Percentiles rank a stretch among this genome's conserved stretches.
phyloP scores from a whole-genome alignment of 352 stramenopile genomes.

The Globisporangium emineosum region DNA sequence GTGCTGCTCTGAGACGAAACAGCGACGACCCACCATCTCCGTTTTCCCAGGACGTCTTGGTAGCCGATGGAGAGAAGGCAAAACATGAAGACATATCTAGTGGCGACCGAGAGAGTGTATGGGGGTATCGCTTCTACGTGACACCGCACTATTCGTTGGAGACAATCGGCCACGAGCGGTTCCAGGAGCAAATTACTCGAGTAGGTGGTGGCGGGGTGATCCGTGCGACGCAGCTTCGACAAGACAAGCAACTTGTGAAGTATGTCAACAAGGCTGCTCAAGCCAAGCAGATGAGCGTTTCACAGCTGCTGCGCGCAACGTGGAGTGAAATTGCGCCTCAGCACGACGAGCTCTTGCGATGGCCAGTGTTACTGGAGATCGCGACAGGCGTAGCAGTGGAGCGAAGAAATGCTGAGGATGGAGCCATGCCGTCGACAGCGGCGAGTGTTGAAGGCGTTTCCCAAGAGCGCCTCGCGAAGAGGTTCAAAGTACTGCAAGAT shows the following conservation, averaged over 20 bases:
- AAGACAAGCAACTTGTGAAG: constrained; percentile 69
- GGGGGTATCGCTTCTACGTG: constrained; percentile 74
- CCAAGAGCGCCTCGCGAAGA: constrained; percentile 47
- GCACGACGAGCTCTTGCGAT: constrained; percentile 60
- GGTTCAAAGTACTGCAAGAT: constrained; percentile 74
- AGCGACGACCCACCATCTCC: constrained; percentile 24
- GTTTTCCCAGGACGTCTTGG: constrained; percentile 17
- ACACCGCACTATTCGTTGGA: constrained; percentile 61
- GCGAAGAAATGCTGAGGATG: background rate
- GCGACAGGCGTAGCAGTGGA: constrained; percentile 24
- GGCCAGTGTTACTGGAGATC: constrained; percentile 66
- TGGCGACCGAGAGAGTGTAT: constrained; percentile 16
- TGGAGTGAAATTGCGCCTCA: constrained; percentile 66
- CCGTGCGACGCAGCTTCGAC: constrained; percentile 24
- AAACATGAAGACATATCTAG: background rate
- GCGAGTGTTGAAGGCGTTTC: constrained; percentile 8
- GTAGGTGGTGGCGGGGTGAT: constrained; percentile 17
- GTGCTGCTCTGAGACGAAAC: constrained; percentile 25
- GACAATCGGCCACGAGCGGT: constrained; percentile 49
- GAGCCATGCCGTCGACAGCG: background rate
- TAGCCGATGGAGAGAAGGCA: background rate
- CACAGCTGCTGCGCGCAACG: constrained; percentile 43
- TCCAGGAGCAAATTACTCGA: constrained; percentile 32
- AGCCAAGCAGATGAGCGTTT: constrained; percentile 42
- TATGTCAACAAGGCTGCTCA: constrained; percentile 68